Base-by-base conservation (phyloP, 1,139 yeast genomes). In the Sugiyamaella paludigena region DNA sequence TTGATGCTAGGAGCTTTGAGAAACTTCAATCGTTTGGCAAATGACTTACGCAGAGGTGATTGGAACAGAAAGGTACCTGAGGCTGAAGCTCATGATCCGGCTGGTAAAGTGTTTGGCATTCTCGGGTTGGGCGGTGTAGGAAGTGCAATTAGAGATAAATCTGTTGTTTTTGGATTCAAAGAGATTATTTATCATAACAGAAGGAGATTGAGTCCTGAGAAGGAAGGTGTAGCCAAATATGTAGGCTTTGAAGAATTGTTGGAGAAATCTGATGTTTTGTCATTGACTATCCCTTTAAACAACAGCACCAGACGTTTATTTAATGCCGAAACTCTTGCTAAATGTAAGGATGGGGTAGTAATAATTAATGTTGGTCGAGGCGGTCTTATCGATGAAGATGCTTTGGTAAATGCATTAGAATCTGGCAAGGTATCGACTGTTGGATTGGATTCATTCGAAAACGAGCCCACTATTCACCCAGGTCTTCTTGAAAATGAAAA, bases 51-150 rank as follows among this genome's bases (percentile, higher is more conserved):
- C 31, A 54, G 55, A 16, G 71, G 70, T 31, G 54, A 67, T 36
- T 73, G 71, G 69, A 56, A 59, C 37, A 48, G 51, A 19, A 64
- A 60, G 10, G 57, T 65, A 2, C 66, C 64, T 1, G 63, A 71
- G 32, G 74, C 70, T 40, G 63, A 71, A 32, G 74, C 70, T 40
- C 63, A 67, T 43, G 85, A 81, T 57, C 89, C 89, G 7, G 78
- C 76, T 57, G 80, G 80, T 15, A 81, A 80, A 61, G 77, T 76
- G 8, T 75, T 85, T 29, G 94, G 94, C 9, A 83, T 86, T 51
- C 71, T 83, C 47, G 94, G 94, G 7, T 78, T 85, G 84, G 94
- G 94, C 10, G 92, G 92, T 26, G 84, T 86, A 65, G 94, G 94
- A 45, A 75, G 86, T 42, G 82, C 87, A 10, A 78, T 84, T 44